A percentile compares a stretch with the other conserved stretches of the same genome.
Conservation (phyloP, 202 grass and related monocot genomes). For the Musa balbisiana region DNA sequence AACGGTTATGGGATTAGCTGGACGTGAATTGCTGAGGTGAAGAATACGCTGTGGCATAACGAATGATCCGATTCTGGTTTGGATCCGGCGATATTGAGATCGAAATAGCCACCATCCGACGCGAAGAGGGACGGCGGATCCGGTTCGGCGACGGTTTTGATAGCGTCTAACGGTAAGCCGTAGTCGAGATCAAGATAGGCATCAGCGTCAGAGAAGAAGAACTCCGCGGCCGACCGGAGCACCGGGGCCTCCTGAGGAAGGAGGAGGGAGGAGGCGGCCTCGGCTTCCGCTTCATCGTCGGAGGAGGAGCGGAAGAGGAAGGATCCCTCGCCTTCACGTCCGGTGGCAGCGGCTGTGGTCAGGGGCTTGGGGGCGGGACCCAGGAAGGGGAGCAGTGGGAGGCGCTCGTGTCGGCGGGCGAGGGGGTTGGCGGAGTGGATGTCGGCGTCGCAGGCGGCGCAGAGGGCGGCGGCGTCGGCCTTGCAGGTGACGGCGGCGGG, state of each 20-base stretch:
- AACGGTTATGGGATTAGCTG: no score
- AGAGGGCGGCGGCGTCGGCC: slow-evolving; percentile 25
- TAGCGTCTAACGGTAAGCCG: neutral
- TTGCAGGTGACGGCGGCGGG: slow-evolving; percentile 21
- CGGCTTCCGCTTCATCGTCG: neutral
- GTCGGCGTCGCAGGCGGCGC: slow-evolving; percentile 17
- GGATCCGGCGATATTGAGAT: neutral
- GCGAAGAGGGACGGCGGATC: neutral
- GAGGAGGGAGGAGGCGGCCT: neutral
- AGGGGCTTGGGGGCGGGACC: neutral
- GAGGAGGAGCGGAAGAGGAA: no score
- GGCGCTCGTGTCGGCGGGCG: slow-evolving; percentile 18
- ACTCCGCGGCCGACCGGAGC: neutral
- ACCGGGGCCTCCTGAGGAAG: neutral
- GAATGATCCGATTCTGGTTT: slow-evolving; percentile 1
- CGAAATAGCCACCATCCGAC: neutral
- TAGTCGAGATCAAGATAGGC: slow-evolving; percentile 12
- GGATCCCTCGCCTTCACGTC: neutral
- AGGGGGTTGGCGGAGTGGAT: slow-evolving; percentile 26
- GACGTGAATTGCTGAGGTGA: neutral
- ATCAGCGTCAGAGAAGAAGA: slow-evolving; percentile 16
- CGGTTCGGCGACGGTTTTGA: neutral
- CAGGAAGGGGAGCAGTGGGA: neutral
- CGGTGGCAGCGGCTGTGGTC: neutral
- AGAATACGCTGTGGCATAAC: neutral